Evolutionary conservation across 129 eudicot genomes (phyloP), one percentile per base, ranked within the genome.

Genomic region (Pseudognaphalium luteoalbum): DNA sequence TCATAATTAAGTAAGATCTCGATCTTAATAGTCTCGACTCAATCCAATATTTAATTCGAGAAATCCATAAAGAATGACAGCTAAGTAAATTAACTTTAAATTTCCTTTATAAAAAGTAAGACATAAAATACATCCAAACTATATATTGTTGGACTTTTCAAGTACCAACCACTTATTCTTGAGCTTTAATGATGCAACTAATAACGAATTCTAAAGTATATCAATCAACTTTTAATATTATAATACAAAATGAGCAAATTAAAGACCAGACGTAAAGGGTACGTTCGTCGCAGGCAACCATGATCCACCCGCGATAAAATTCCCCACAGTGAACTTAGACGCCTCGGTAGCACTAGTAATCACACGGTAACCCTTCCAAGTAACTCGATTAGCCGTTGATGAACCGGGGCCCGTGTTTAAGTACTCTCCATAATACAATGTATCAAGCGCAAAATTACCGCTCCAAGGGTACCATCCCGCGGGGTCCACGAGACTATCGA

Each of bases 381-480:
- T 82, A 28, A 87, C 91, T 61, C 91, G 44, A 0, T 66, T 80
- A 0, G 76, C 69, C 0, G 88, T 84, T 5, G 83, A 76, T 34
- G 91, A 73, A 10, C 91, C 91, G 0, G 85, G 74, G 10, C 88
- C 88, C 1, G 87, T 84, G 62, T 84, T 87, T 28, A 58, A 17
- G 61, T 84, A 87, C 57, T 87, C 91, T 2, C 87, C 91, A 34
- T 84, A 87, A 25, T 82, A 84, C 81, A 84, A 77, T 2, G 88
- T 84, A 20, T 62, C 71, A 4, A 87, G 79, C 0, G 91, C 87
- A 16, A 84, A 87, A 66, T 41, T 74, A 2, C 91, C 91, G 6
- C 83, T 84, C 88, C 88, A 87, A 0, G 84, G 81, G 71, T 77
- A 3, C 92, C 92, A 87, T 1, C 92, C 89, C 0, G 80, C 84